Evolutionary conservation across 352 stramenopile genomes (phyloP).

Genomic region (Globisporangium cederbergense): DNA sequence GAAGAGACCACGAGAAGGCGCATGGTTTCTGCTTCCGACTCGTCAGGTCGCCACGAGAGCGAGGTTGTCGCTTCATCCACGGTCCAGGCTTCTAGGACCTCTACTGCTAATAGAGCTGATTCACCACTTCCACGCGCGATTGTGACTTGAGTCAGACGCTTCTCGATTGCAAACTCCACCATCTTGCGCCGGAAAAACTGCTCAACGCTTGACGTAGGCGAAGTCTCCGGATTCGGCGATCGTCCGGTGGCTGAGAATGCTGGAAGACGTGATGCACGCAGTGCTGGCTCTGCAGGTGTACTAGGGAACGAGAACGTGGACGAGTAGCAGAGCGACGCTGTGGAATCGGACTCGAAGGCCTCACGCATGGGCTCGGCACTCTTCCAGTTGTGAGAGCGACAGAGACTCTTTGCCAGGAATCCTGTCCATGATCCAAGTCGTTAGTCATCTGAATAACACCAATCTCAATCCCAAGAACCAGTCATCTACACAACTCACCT

Average conservation of each 20-base stretch:
- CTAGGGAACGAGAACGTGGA: slow-evolving; percentile 31
- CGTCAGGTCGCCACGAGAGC: not conserved
- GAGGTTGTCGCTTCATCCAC: not conserved
- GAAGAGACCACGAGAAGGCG: slow-evolving; percentile 2
- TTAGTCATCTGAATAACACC: not conserved
- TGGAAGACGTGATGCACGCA: not conserved
- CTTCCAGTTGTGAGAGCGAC: slow-evolving; percentile 25
- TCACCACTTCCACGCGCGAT: slow-evolving; percentile 1
- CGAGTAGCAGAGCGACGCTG: slow-evolving; percentile 27
- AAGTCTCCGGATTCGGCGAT: not conserved
- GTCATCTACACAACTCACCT: slow-evolving; percentile 10
- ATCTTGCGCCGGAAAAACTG: slow-evolving; percentile 1
- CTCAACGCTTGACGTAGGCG: not conserved
- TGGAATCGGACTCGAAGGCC: not conserved
- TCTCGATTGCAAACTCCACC: not conserved
- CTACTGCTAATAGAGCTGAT: not conserved
- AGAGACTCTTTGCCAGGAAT: slow-evolving; percentile 43
- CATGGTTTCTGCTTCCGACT: not conserved
- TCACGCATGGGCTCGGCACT: slow-evolving; percentile 9
- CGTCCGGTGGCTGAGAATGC: slow-evolving; percentile 4
- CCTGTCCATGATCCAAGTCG: slow-evolving; percentile 18
- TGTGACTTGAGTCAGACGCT: slow-evolving; percentile 9
- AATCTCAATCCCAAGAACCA: not conserved
- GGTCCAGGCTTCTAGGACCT: slow-evolving; percentile 13
- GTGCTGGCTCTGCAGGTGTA: not conserved